A percentile compares a stretch with the other conserved stretches of the same genome.
Conservation (phyloP, 2,329 filamentous ascomycete species). For the Fusarium pininemorale region DNA sequence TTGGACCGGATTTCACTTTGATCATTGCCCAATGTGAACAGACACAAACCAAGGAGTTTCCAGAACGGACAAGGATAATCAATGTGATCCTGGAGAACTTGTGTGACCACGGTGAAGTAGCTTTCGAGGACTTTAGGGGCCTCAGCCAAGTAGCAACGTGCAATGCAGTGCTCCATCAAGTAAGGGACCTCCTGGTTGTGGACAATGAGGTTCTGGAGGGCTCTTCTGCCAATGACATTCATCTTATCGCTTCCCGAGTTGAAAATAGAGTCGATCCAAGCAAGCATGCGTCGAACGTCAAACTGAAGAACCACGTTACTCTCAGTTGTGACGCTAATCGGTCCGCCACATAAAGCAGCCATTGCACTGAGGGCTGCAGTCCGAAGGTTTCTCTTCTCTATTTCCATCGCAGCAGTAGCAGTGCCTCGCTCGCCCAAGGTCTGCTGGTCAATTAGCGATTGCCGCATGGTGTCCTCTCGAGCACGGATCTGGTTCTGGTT, state of each 20-base stretch:
- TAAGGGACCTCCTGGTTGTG: conserved; percentile 90
- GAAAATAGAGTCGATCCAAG: conserved; percentile 96
- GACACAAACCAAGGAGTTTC: conserved; percentile 86
- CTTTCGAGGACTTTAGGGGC: conserved; percentile 86
- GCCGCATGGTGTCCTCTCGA: conserved; percentile 86
- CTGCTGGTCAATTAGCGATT: conserved; percentile 83
- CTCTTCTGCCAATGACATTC: conserved; percentile 87
- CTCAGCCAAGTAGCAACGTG: conserved; percentile 87
- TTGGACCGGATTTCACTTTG: conserved; percentile 89
- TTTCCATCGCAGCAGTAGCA: conserved; percentile 90
- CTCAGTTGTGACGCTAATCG: conserved; percentile 87
- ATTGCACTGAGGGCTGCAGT: conserved; percentile 94
- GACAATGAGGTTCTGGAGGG: conserved; percentile 87
- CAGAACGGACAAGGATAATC: conserved; percentile 88
- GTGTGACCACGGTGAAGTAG: conserved; percentile 92
- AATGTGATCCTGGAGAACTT: conserved; percentile 84
- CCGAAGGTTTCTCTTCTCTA: conserved; percentile 91
- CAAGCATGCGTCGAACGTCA: conserved; percentile 89
- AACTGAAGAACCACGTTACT: conserved; percentile 90
- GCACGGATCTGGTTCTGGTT: conserved; percentile 85
- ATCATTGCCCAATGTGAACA: conserved; percentile 93
- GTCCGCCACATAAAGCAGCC: conserved; percentile 88
- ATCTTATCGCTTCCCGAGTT: conserved; percentile 90
- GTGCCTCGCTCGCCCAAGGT: conserved; percentile 78
- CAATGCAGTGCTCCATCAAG: conserved; percentile 87